Percentiles rank a stretch among this genome's conserved stretches.
These are phyloP conservation scores for Trametes villosa DNA, from an alignment of 768 basidiomycete species.

Conservation along the genomic window DNA sequence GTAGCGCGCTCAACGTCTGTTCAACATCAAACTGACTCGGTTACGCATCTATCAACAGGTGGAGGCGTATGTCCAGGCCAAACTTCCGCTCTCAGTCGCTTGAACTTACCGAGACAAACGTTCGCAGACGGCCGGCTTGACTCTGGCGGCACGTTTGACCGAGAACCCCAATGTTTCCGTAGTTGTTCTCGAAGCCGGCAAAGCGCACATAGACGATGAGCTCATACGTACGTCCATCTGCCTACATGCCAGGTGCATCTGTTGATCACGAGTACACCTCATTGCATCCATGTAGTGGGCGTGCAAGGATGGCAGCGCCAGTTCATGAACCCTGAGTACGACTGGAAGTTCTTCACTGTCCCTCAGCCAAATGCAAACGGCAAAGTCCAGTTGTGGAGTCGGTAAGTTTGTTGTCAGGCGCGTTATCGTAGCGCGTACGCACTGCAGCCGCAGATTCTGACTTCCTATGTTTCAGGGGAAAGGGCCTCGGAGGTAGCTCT, in stretches of 20 bases:
- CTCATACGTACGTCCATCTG: too few relatives aligned
- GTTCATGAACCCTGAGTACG: neutral
- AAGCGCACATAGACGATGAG: neutral
- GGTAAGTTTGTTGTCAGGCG: neutral
- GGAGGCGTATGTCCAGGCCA: too few relatives aligned
- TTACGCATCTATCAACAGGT: too few relatives aligned
- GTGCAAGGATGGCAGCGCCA: neutral
- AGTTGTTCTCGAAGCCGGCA: neutral
- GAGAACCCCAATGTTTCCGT: neutral
- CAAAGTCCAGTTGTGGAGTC: neutral
- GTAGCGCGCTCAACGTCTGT: too few relatives aligned
- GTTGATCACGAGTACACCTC: neutral
- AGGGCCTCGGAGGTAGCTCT: too few relatives aligned
- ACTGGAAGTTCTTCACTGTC: neutral
- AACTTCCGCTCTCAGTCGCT: too few relatives aligned
- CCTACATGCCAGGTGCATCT: neutral
- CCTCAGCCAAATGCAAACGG: neutral
- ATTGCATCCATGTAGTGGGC: neutral
- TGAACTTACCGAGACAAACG: too few relatives aligned
- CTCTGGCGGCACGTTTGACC: too few relatives aligned
- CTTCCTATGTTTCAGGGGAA: too few relatives aligned
- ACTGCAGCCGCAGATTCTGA: conserved; percentile 26
- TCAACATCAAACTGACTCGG: too few relatives aligned
- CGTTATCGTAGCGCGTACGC: neutral
- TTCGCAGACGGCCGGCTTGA: too few relatives aligned